phyloP scores from a whole-genome alignment of 2,329 filamentous ascomycete genomes.

The Aspergillus sp. region DNA sequence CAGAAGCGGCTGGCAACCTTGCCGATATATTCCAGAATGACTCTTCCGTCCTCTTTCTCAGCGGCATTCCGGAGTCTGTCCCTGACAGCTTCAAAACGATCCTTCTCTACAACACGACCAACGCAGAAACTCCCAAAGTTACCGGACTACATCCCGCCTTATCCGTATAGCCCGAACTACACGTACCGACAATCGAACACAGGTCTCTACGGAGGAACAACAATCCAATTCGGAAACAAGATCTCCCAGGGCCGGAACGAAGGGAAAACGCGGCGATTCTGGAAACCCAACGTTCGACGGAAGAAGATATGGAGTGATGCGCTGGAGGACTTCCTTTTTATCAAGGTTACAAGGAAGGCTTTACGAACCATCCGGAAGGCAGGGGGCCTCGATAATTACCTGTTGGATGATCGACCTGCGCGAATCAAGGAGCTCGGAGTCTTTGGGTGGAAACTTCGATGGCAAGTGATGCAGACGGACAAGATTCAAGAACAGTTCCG shows the following conservation, averaged over 20 bases:
- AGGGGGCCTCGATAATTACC: constrained; percentile 87
- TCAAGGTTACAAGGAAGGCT: constrained; percentile 48
- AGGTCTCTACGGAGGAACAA: constrained; percentile 49
- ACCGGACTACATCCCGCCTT: constrained; percentile 43
- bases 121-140: constrained; percentile 33
- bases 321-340: constrained; percentile 41
- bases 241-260: constrained; percentile 51
- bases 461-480: constrained; percentile 81
- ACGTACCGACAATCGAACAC: constrained; percentile 48
- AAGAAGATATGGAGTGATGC: constrained; percentile 49
- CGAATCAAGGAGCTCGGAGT: constrained; percentile 85
- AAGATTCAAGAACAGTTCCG: constrained; percentile 66
- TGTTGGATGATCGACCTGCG: constrained; percentile 74
- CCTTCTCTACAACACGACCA: constrained; percentile 38
- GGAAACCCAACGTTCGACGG: constrained; percentile 50
- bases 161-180: constrained; percentile 46
- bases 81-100: constrained; percentile 35
- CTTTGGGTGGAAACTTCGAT: constrained; percentile 85
- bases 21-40: constrained; percentile 30
- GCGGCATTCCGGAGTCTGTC: constrained; percentile 41
- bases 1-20: constrained; percentile 31
- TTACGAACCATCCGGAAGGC: constrained; percentile 69
- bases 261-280: constrained; percentile 49
- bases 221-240: constrained; percentile 51
- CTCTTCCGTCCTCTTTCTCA: constrained; percentile 35